A percentile compares a stretch with the other conserved stretches of the same genome.
Evolutionary conservation across 2,329 filamentous ascomycete genomes (phyloP).

Genomic region (Rhinocladiella mackenziei): DNA sequence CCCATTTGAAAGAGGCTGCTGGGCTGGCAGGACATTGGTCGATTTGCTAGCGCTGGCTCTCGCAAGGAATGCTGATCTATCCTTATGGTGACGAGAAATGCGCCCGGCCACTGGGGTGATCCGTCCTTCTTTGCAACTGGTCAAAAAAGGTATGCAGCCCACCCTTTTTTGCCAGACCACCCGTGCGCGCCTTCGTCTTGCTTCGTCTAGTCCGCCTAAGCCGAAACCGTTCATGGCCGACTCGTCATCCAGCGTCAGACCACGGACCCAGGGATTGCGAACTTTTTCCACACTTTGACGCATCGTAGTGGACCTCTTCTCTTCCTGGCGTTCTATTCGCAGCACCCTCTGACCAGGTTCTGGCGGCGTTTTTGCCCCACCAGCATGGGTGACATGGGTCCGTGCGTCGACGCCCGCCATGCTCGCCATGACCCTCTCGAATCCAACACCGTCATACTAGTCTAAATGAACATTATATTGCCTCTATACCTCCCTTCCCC

Average conservation of each 20-base stretch:
- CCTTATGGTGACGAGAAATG: constrained; percentile 30
- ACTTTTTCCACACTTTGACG: constrained; percentile 28
- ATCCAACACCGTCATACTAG: constrained; percentile 25
- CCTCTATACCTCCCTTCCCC: constrained; percentile 24
- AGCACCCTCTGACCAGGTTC: constrained; percentile 24
- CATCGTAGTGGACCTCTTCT: constrained; percentile 20
- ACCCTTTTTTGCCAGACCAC: constrained; percentile 21
- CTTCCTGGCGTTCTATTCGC: constrained; percentile 27
- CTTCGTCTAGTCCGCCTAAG: constrained; percentile 20
- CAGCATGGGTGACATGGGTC: constrained; percentile 23
- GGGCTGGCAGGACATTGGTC: constrained; percentile 9
- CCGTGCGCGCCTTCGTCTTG: constrained; percentile 28
- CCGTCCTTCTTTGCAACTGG: constrained; percentile 17
- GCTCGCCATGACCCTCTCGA: constrained; percentile 15
- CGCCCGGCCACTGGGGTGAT: constrained; percentile 30
- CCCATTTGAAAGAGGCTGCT: not conserved
- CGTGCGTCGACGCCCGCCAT: constrained; percentile 25
- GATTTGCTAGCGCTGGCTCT: constrained; percentile 22
- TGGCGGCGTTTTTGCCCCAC: constrained; percentile 26
- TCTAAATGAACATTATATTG: constrained; percentile 25
- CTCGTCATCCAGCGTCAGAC: constrained; percentile 29
- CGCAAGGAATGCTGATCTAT: constrained; percentile 30
- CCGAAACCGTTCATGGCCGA: constrained; percentile 26
- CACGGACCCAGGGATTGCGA: constrained; percentile 25
- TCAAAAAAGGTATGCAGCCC: constrained; percentile 26